Evolutionary conservation across 768 basidiomycete species (phyloP), one percentile per base, ranked within the genome.

Genomic region (Lyophyllum atratum): DNA sequence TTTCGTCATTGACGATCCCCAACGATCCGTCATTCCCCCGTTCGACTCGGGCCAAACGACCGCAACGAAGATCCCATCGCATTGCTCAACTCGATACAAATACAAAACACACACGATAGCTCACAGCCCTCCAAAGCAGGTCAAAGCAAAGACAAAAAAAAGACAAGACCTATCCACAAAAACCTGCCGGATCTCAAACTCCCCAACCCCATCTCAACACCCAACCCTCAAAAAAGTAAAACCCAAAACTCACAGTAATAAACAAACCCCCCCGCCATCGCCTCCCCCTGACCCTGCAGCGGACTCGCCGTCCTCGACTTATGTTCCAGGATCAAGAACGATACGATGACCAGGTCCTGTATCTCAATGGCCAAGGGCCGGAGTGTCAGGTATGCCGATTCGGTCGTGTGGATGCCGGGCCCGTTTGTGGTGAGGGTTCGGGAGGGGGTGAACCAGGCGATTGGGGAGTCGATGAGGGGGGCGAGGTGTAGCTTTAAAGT

Each of bases 381-480:
- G 8, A 69, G 52, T 9, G 66, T 66, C 2, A 69, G 60, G 47
- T 53, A 62, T 15, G 66, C 68, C 24, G 56, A 49, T 28, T 59
- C 43, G 1, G 61, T 58, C 8, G 11, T 58, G 4, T 61, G 48
- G 3, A 12, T 15, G 17, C 60, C n/a, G n/a, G n/a, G n/a, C n/a
- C n/a, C 61, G 15, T 63, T 56, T 22, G 55, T 44, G n/a, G 46
- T 53, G 2, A 31, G 9, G 37, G 61, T 52, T 12, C 52, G 52
- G n/a, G 68, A 66, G 28, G 61, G 40, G 14, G 64, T 62, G 48
- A 68, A 69, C 68, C 68, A 69, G 6, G 68, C 68, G 9, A 69
- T 68, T 3, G 68, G 60, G 17, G 42, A 31, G 14, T 64, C 49
- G 8, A 56, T 33, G 12, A 49, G 11, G 21, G 44, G 29, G 21